Conservation (phyloP, 495 filamentous ascomycete species). For the Penicillium bialowiezense region DNA sequence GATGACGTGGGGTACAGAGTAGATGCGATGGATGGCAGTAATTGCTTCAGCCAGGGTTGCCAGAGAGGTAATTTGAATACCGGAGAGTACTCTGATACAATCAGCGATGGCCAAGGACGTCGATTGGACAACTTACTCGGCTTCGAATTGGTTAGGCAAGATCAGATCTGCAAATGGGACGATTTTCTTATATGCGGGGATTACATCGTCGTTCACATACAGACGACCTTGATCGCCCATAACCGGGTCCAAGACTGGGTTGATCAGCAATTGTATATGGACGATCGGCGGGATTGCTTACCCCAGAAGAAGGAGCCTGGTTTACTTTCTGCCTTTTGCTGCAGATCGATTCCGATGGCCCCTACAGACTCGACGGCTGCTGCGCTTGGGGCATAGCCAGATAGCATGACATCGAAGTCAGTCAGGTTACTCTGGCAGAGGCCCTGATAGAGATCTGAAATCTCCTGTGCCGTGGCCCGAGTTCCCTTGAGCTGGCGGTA, state of each 20-base stretch:
- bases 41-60: conserved; percentile 69
- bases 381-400: conserved; percentile 87
- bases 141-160: conserved; percentile 94
- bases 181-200: conserved; percentile 83
- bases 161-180: conserved; percentile 84
- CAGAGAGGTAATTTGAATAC: conserved; percentile 75
- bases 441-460: conserved; percentile 79
- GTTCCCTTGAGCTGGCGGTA: conserved; percentile 86
- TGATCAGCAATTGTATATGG: conserved; percentile 1
- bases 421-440: conserved; percentile 77
- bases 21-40: conserved; percentile 68
- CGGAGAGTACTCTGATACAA: conserved; percentile 67
- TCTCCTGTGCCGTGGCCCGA: conserved; percentile 73
- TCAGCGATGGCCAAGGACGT: background rate
- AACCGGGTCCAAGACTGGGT: conserved; percentile 83
- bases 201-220: conserved; percentile 85
- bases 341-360: conserved; percentile 74
- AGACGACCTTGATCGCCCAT: conserved; percentile 94
- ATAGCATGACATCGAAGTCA: conserved; percentile 87
- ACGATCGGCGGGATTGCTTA: conserved; percentile 24
- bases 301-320: conserved; percentile 90
- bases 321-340: conserved; percentile 56
- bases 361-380: conserved; percentile 81
- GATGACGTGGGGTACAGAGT: conserved; percentile 82
- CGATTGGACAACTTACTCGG: conserved; percentile 61